Percentiles rank a stretch among this genome's conserved stretches.
phyloP scores from a whole-genome alignment of 2,329 filamentous ascomycete species.

The Sodiomyces alkalinus region DNA sequence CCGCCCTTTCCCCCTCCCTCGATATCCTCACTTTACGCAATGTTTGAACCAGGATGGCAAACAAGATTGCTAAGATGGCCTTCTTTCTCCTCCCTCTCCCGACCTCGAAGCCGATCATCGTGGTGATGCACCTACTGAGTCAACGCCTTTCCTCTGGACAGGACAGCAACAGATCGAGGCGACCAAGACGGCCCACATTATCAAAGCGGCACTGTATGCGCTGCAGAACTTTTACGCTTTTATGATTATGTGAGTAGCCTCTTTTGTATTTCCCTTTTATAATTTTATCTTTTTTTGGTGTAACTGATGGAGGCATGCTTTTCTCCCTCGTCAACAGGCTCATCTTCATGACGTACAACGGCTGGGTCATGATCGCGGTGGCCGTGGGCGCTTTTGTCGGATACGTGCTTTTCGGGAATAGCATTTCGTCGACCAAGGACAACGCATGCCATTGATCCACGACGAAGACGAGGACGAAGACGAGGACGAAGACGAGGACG shows the following conservation, averaged over 20 bases:
- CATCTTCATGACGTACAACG: constrained; percentile 99
- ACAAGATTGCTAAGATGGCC: no score
- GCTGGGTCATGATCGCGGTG: constrained; percentile 90
- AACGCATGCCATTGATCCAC: constrained; percentile 84
- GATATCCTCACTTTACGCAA: constrained; percentile 1
- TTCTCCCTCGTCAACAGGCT: constrained; percentile 42
- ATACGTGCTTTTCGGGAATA: constrained; percentile 66
- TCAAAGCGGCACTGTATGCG: constrained; percentile 75
- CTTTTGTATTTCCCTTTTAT: no score
- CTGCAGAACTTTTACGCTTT: constrained; percentile 97
- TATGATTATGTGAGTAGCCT: constrained; percentile 99
- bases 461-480: no score
- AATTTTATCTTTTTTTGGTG: constrained; percentile 12
- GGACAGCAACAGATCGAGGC: constrained; percentile 51
- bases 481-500: no score
- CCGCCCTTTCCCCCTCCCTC: constrained; percentile 3
- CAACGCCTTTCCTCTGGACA: constrained; percentile 50
- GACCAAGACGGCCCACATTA: constrained; percentile 54
- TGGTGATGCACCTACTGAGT: constrained; percentile 41
- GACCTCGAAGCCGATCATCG: constrained; percentile 1
- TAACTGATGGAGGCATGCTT: background rate
- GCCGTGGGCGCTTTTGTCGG: constrained; percentile 79
- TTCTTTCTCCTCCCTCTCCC: constrained; percentile 6
- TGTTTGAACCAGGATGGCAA: no score
- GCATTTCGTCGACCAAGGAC: constrained; percentile 59